A percentile compares a stretch with the other conserved stretches of the same genome.
These are phyloP conservation scores for Suhomyces ambrosiae DNA, from an alignment of 1,139 yeast species.

Conservation along the genomic window DNA sequence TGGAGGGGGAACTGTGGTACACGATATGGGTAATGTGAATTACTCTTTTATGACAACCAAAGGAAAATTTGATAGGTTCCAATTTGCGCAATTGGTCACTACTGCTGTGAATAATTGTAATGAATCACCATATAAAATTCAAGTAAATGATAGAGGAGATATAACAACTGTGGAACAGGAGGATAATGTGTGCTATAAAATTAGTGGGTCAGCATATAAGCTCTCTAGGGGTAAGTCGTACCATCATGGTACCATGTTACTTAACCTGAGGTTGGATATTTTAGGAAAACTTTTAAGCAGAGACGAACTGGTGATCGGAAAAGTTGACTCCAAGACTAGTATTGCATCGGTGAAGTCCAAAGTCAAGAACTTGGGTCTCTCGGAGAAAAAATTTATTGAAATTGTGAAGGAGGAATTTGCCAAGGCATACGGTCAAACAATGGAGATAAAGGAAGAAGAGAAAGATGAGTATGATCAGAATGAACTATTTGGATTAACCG, in stretches of 20 bases:
- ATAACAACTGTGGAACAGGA: conserved; percentile 48
- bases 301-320: conserved; percentile 43
- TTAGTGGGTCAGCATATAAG: conserved; percentile 91
- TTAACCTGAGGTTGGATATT: conserved; percentile 61
- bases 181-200: conserved; percentile 49
- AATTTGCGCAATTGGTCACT: conserved; percentile 58
- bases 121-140: conserved; percentile 29
- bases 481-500: conserved; percentile 39
- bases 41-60: conserved; percentile 80
- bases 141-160: conserved; percentile 77
- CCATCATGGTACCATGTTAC: conserved; percentile 96
- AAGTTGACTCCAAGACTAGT: conserved; percentile 56
- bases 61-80: conserved; percentile 62
- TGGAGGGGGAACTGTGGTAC: conserved; percentile 98
- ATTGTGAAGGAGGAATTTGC: conserved; percentile 50
- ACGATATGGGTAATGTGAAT: conserved; percentile 89
- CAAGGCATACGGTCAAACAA: conserved; percentile 30
- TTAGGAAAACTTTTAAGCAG: conserved; percentile 61
- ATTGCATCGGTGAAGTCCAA: conserved; percentile 79
- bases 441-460: conserved; percentile 8
- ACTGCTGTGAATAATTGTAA: conserved; percentile 46
- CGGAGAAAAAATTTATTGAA: conserved; percentile 48
- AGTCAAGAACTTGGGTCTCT: conserved; percentile 64
- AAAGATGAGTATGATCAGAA: conserved; percentile 27
- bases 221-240: conserved; percentile 80